Conservation (phyloP, 2,329 filamentous ascomycete species). For the Pestalotiopsis sp. region DNA sequence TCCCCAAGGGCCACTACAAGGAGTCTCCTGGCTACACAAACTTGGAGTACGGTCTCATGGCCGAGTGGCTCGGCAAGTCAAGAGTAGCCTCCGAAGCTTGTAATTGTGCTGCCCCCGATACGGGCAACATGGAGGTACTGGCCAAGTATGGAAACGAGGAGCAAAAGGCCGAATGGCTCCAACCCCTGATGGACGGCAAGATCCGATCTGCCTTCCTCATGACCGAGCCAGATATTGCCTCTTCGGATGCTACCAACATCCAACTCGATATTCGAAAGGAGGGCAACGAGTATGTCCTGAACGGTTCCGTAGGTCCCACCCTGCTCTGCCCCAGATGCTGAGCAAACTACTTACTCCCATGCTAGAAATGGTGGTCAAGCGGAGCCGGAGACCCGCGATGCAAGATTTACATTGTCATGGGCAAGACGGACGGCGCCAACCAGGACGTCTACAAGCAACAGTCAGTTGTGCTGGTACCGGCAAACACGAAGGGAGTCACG, state of each 20-base stretch:
- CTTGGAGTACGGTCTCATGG: slow-evolving; percentile 97
- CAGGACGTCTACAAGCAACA: slow-evolving; percentile 83
- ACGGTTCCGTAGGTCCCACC: slow-evolving; percentile 65
- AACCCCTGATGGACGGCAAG: slow-evolving; percentile 77
- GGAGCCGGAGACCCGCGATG: slow-evolving; percentile 92
- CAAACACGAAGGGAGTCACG: slow-evolving; percentile 79
- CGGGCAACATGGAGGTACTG: slow-evolving; percentile 93
- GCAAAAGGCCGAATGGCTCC: slow-evolving; percentile 83
- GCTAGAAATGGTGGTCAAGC: slow-evolving; percentile 97
- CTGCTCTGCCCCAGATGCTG: background rate
- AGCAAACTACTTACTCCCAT: slow-evolving; percentile 5
- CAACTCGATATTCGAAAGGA: slow-evolving; percentile 79
- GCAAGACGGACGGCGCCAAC: slow-evolving; percentile 80
- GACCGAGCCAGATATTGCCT: slow-evolving; percentile 88
- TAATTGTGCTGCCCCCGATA: slow-evolving; percentile 90
- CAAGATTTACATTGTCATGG: slow-evolving; percentile 94
- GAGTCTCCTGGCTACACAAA: slow-evolving; percentile 94
- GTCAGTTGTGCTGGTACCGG: slow-evolving; percentile 87
- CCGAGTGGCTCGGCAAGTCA: slow-evolving; percentile 90
- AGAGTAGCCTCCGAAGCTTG: slow-evolving; percentile 79
- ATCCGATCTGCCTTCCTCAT: slow-evolving; percentile 91
- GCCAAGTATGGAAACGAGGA: slow-evolving; percentile 86
- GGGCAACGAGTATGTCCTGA: slow-evolving; percentile 86
- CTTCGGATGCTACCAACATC: slow-evolving; percentile 91
- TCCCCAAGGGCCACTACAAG: slow-evolving; percentile 92